Base-by-base conservation (phyloP, 805 yeast species). In the Jamesozyma gamospora region DNA sequence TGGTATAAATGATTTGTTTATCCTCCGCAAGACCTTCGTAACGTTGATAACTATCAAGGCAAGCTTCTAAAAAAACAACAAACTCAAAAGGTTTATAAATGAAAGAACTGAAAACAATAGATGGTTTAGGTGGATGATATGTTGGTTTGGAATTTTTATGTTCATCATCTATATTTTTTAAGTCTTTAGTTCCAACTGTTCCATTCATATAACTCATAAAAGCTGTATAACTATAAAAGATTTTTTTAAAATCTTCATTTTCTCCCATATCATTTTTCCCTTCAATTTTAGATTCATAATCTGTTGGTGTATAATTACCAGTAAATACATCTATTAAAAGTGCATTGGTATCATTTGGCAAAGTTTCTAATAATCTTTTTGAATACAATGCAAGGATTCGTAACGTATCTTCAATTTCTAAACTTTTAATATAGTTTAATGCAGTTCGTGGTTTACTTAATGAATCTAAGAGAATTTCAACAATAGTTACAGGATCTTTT, bases 1-100 rank as follows among this genome's bases (percentile, higher is more conserved):
- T 85, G 2, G 83, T 75, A 40, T 83, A 65, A 33, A 90, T 69
- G 35, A 81, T 94, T 37, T 72, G 72, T 48, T 78, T 75, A 51
- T 90, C 96, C 45, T 72, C 74, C 36, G 55, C 60, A 33, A 59
- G 61, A 0, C 92, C 90, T 39, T 82, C 92, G 52, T 79, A 83
- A 41, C 71, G 71, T 40, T 80, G 87, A 53, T 83, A 83, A 11
- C 82, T 71, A 49, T 80, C 84, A 13, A 87, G 62, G 50, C 95
- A 86, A 0, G 97, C 96, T 56, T 92, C 98, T 41, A 92, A 60
- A 46, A 92, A 92, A 7, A 84, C 82, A 19, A 88, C 92, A 68
- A 92, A 90, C 53, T 88, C 92, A 52, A 79, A 74, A 0, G 92
- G 87, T 55, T 82, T 85, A 48, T 79, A 74, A n/a, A 83, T 75